A percentile compares a stretch with the other conserved stretches of the same genome.
Conservation (phyloP, 148 eudicot species). For the Vaccinium darrowii region DNA sequence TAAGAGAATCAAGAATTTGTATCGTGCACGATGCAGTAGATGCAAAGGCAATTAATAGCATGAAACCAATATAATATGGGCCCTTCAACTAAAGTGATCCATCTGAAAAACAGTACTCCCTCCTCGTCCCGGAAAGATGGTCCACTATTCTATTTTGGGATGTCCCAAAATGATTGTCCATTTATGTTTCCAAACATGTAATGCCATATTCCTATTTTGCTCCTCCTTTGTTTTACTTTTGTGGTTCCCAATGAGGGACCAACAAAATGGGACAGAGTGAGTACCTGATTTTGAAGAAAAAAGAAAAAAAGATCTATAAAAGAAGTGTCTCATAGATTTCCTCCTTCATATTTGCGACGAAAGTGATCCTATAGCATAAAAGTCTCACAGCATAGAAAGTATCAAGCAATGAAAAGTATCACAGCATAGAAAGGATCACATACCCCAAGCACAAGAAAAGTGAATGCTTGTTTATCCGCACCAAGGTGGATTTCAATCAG, state of each 20-base stretch:
- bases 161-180: no score
- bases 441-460: constrained; percentile 73
- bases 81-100: neutral
- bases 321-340: neutral
- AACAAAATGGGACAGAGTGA: no score
- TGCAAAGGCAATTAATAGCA: neutral
- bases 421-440: neutral
- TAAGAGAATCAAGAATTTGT: neutral
- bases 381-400: neutral
- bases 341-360: neutral
- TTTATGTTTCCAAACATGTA: no score
- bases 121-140: no score
- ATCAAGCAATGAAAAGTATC: neutral
- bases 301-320: neutral
- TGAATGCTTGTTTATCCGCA: constrained; percentile 67
- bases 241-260: no score
- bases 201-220: no score
- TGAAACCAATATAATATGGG: neutral
- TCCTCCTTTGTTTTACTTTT: no score
- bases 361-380: neutral
- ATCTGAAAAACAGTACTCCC: no score
- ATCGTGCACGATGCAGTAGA: neutral
- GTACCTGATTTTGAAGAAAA: neutral
- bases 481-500: constrained; percentile 74
- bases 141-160: no score